These are phyloP conservation scores for Mortierella sp. DNA, from an alignment of 371 early-diverging fungal species.

Conservation along the genomic window DNA sequence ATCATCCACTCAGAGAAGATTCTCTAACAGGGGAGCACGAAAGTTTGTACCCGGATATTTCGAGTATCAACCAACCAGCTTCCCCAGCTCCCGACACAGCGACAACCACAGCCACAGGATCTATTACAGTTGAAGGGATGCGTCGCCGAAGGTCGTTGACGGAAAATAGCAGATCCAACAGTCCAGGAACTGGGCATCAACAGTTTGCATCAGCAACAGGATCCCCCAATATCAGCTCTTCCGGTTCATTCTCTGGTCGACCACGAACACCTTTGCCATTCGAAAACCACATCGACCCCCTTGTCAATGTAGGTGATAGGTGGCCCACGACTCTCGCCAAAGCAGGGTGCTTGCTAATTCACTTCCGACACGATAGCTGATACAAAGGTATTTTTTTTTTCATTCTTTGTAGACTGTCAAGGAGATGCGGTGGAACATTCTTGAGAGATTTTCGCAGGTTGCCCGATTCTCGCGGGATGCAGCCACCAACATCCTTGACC, in stretches of 20 bases:
- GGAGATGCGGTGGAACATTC: constrained; percentile 83
- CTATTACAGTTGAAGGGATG: constrained; percentile 54
- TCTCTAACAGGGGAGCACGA: neutral
- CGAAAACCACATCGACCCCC: constrained; percentile 62
- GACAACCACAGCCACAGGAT: constrained; percentile 15
- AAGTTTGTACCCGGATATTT: constrained; percentile 18
- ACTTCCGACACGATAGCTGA: neutral
- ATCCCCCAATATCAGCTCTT: constrained; percentile 16
- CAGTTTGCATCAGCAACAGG: neutral
- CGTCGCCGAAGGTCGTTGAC: constrained; percentile 30
- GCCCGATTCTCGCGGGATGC: constrained; percentile 84
- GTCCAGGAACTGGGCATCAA: constrained; percentile 28
- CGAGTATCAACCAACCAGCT: neutral
- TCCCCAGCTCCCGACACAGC: neutral
- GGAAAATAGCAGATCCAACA: constrained; percentile 10
- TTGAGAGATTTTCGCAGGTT: constrained; percentile 88
- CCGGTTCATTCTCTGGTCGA: constrained; percentile 29
- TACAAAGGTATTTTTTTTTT: neutral
- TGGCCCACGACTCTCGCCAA: too few relatives aligned
- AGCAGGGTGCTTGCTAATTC: neutral
- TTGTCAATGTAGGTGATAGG: constrained; percentile 48
- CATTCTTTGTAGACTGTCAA: constrained; percentile 66
- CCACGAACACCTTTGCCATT: constrained; percentile 45
- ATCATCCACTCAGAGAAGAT: constrained; percentile 22
- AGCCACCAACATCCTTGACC: constrained; percentile 80